phyloP scores from a whole-genome alignment of 1,284 basidiomycete genomes.

The Polyporus tsugae region DNA sequence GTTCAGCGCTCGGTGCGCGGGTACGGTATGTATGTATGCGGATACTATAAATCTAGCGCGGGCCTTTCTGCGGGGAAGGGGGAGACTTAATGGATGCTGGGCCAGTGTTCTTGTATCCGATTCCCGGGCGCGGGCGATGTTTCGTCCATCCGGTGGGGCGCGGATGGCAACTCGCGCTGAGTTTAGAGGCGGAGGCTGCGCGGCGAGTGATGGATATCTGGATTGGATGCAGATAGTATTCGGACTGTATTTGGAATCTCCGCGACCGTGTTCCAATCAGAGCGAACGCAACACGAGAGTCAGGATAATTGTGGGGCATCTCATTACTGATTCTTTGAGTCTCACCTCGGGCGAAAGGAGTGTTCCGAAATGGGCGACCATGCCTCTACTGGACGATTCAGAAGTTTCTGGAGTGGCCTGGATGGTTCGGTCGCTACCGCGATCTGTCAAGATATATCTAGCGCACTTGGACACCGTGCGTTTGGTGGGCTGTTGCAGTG shows the following conservation, averaged over 20 bases:
- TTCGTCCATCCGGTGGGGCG: background rate
- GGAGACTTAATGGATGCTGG: background rate
- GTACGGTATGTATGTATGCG: background rate
- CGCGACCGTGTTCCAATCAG: conserved; percentile 4
- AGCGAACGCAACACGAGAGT: conserved; percentile 4
- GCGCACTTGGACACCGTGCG: background rate
- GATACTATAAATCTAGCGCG: background rate
- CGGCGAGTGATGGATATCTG: background rate
- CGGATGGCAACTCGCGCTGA: conserved; percentile 8
- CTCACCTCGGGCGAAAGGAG: background rate
- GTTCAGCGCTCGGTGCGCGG: background rate
- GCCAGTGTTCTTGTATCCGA: background rate
- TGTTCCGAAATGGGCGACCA: background rate
- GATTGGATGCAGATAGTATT: conserved; percentile 4
- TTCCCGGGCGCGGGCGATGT: background rate
- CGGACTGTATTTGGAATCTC: background rate
- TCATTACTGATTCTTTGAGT: background rate
- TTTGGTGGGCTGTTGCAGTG: background rate
- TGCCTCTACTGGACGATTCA: background rate
- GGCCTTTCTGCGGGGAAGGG: background rate
- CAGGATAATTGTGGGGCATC: background rate
- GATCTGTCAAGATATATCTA: background rate
- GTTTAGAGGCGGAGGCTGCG: background rate
- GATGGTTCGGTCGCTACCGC: background rate
- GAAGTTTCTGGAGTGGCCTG: background rate